A percentile compares a stretch with the other conserved stretches of the same genome.
Conservation (phyloP, 345 rosid species). For the Salix viminalis region DNA sequence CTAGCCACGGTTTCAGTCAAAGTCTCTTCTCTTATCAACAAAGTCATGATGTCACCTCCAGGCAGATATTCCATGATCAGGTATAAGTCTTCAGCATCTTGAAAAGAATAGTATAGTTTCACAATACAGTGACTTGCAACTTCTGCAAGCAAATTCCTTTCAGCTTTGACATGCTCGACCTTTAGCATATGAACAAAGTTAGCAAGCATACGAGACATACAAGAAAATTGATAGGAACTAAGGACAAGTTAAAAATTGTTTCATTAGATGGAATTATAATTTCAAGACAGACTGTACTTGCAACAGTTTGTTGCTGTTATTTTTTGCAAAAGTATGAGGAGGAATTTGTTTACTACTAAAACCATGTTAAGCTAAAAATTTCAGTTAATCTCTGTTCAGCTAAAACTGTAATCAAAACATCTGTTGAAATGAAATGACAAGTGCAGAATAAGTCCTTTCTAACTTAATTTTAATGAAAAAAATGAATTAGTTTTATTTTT, state of each 20-base stretch:
- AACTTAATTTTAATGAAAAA: not conserved
- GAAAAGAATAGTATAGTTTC: slow-evolving; percentile 87
- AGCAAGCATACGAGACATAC: not conserved
- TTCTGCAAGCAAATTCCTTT: slow-evolving; percentile 95
- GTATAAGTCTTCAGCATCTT: slow-evolving; percentile 75
- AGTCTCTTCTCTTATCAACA: slow-evolving; percentile 89
- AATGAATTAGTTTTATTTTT: not conserved
- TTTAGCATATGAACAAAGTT: slow-evolving; percentile 18
- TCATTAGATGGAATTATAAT: not conserved
- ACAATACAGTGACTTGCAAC: slow-evolving; percentile 87
- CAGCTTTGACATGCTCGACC: slow-evolving; percentile 94
- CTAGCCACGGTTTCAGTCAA: slow-evolving; percentile 88
- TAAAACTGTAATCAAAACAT: not conserved
- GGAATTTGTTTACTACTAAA: not conserved
- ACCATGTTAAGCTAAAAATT: not conserved
- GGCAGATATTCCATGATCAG: slow-evolving; percentile 91
- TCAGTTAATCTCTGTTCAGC: not conserved
- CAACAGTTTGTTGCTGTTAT: not conserved
- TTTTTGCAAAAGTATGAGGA: too few species aligned
- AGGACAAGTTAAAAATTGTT: not conserved
- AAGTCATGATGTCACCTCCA: slow-evolving; percentile 95
- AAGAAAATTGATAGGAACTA: not conserved
- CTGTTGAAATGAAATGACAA: not conserved
- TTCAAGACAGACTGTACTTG: not conserved
- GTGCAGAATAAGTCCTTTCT: not conserved